Evolutionary conservation across 78 protist species (phyloP).

Genomic region (Parvularia atlantis): DNA sequence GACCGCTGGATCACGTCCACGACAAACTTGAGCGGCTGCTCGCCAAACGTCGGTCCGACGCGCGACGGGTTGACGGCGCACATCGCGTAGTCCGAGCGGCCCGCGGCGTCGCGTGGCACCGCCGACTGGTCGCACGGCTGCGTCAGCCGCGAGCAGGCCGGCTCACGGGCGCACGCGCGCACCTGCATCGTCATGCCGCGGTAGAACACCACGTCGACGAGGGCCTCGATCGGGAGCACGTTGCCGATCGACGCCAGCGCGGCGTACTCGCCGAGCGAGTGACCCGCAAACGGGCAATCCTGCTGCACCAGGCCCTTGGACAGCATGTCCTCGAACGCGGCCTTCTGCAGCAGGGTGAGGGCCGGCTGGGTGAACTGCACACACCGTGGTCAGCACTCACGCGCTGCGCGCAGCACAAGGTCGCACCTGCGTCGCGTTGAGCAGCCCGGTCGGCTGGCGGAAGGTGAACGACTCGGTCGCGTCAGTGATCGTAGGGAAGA

Average conservation of each 20-base stretch:
- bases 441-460: constrained; percentile 47
- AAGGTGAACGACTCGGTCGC: constrained; percentile 24
- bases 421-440: constrained; percentile 57
- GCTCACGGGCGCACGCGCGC: too few relatives aligned
- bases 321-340: constrained; percentile 43
- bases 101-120: constrained; percentile 32
- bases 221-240: constrained; percentile 19
- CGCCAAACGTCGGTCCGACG: constrained; percentile 7
- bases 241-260: constrained; percentile 30
- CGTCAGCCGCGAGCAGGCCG: too few relatives aligned
- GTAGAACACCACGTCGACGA: constrained; percentile 39
- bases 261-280: constrained; percentile 65
- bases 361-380: constrained; percentile 69
- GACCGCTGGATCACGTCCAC: not conserved
- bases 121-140: too few relatives aligned
- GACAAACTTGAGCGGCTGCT: constrained; percentile 6
- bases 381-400: too few relatives aligned
- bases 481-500: constrained; percentile 21
- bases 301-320: constrained; percentile 24
- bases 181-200: constrained; percentile 66
- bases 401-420: too few relatives aligned
- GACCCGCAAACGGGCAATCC: constrained; percentile 42
- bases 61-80: constrained; percentile 46
- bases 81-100: constrained; percentile 50
- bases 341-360: constrained; percentile 30